phyloP scores from a whole-genome alignment of 768 basidiomycete species.

The Lanmaoa pseudosensibilis region DNA sequence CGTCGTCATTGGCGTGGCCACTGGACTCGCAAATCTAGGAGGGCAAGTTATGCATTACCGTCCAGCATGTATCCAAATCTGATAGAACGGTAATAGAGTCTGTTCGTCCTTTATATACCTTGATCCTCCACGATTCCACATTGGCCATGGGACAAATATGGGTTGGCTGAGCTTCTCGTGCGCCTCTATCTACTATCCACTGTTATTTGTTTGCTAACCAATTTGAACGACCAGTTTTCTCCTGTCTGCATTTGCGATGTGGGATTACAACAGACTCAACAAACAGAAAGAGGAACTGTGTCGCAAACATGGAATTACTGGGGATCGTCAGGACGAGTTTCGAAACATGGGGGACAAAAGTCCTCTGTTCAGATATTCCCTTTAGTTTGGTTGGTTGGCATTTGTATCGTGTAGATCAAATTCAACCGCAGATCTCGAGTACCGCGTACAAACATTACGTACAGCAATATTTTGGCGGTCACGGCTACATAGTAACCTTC shows the following conservation, averaged over 20 bases:
- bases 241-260: constrained; percentile 44
- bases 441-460: too few species aligned
- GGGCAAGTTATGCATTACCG: constrained; percentile 37
- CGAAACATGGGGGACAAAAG: constrained; percentile 51
- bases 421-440: too few species aligned
- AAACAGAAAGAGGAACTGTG: constrained; percentile 48
- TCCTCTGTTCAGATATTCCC: constrained; percentile 51
- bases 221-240: constrained; percentile 36
- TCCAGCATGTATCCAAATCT: not conserved
- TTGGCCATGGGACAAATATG: constrained; percentile 39
- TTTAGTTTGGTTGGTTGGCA: constrained; percentile 1
- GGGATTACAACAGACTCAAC: constrained; percentile 50
- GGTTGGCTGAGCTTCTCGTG: constrained; percentile 36
- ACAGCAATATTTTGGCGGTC: too few species aligned
- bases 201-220: constrained; percentile 27
- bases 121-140: constrained; percentile 37
- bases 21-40: constrained; percentile 56
- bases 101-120: constrained; percentile 45
- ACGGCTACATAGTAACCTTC: constrained; percentile 18
- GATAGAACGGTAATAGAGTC: constrained; percentile 27
- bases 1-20: constrained; percentile 53
- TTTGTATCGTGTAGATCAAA: too few species aligned
- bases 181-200: constrained; percentile 16
- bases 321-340: constrained; percentile 41
- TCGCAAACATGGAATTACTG: constrained; percentile 42